Percentiles rank a stretch among this genome's conserved stretches.
Evolutionary conservation across 2,329 filamentous ascomycete genomes (phyloP).

Genomic region (Tolypocladium nubicola): DNA sequence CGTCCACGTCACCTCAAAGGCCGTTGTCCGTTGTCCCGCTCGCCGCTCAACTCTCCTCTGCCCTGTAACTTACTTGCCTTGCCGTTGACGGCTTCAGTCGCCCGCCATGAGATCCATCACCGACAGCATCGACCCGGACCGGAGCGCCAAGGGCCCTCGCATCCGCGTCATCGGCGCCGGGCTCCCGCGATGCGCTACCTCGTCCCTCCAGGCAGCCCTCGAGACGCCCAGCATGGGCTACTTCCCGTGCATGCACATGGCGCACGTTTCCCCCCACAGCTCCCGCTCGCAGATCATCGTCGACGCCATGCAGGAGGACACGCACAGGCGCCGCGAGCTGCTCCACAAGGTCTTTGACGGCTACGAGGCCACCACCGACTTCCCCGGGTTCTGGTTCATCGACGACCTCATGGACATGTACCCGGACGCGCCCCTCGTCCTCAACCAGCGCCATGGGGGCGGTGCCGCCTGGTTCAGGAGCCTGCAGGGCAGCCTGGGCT

Average conservation of each 20-base stretch:
- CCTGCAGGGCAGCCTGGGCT: conserved; percentile 12
- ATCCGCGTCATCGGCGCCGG: conserved; percentile 18
- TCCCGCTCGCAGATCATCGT: conserved; percentile 13
- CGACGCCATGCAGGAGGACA: conserved; percentile 14
- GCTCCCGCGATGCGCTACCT: conserved; percentile 23
- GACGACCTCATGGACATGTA: conserved; percentile 28
- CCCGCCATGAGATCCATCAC: conserved; percentile 10
- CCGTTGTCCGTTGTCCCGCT: no score
- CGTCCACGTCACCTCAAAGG: no score
- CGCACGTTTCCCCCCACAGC: conserved; percentile 14
- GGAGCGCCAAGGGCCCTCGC: conserved; percentile 5
- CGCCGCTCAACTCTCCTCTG: background rate
- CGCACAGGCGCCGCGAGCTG: conserved; percentile 14
- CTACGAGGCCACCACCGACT: conserved; percentile 16
- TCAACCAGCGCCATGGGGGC: conserved; percentile 18
- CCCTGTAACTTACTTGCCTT: background rate
- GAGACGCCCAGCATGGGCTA: conserved; percentile 15
- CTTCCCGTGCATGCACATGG: conserved; percentile 22
- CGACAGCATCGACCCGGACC: conserved; percentile 7
- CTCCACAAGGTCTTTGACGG: conserved; percentile 19
- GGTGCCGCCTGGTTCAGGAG: conserved; percentile 16
- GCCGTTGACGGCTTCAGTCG: background rate
- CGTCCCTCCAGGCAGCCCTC: conserved; percentile 22
- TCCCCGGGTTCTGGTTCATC: conserved; percentile 20
- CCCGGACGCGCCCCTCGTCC: conserved; percentile 19